A percentile compares a stretch with the other conserved stretches of the same genome.
Evolutionary conservation across 768 basidiomycete genomes (phyloP).

Genomic region (Sarcodon aspratus): DNA sequence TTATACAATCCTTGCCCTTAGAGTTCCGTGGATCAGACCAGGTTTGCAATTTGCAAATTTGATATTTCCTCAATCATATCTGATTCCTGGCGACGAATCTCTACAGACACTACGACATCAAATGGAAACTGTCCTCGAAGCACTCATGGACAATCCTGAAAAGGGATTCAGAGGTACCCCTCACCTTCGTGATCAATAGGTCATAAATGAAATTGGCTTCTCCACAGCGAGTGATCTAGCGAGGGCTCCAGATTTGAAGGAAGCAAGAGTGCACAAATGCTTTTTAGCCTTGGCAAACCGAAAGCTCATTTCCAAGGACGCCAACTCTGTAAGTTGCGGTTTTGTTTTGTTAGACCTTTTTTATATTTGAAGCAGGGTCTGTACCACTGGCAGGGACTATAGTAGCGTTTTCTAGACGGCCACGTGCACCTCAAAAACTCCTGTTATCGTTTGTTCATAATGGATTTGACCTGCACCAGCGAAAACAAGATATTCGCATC

Average conservation of each 20-base stretch:
- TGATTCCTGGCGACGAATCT: not conserved
- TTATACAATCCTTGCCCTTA: constrained; percentile 68
- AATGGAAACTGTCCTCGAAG: constrained; percentile 73
- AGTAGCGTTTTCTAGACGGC: not conserved
- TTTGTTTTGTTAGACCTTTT: not conserved
- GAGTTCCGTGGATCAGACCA: constrained; percentile 88
- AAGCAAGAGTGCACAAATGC: constrained; percentile 89
- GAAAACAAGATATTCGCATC: too few species aligned
- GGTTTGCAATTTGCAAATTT: constrained; percentile 29
- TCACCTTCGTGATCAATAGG: not conserved
- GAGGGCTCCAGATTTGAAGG: constrained; percentile 71
- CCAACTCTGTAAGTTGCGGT: not conserved
- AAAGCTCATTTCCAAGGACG: constrained; percentile 69
- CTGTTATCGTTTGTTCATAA: too few species aligned
- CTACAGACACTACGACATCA: constrained; percentile 57
- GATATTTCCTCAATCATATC: not conserved
- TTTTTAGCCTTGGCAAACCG: constrained; percentile 83
- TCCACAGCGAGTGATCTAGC: constrained; percentile 64
- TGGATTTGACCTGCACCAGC: too few species aligned
- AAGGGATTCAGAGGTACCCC: constrained; percentile 53
- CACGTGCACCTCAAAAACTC: too few species aligned
- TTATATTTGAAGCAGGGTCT: constrained; percentile 35
- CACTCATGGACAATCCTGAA: constrained; percentile 51
- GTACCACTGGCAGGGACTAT: constrained; percentile 57
- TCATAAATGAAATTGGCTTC: not conserved